Evolutionary conservation across 2,329 filamentous ascomycete species (phyloP).

Genomic region (Colletotrichum neosansevieriae): DNA sequence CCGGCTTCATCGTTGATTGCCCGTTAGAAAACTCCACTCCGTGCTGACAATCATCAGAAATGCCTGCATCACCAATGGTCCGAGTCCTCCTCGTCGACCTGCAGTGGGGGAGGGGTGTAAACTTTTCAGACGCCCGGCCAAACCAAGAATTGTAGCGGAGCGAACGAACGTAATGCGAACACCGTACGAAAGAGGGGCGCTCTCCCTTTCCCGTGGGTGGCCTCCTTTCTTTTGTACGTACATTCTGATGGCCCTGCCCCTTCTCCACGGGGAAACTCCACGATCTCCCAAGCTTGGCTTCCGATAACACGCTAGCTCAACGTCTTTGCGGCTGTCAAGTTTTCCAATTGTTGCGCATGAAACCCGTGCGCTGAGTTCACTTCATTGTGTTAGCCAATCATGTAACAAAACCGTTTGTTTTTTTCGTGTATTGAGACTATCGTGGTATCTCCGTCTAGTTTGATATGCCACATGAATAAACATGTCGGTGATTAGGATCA

Average conservation of each 20-base stretch:
- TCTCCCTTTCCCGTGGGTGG: constrained; percentile 7
- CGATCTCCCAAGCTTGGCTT: constrained; percentile 36
- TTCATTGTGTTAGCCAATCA: not conserved
- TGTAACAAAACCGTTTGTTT: not conserved
- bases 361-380: not conserved
- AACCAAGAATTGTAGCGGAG: constrained; percentile 28
- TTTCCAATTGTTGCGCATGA: not conserved
- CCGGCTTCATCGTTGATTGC: constrained; percentile 11
- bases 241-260: not conserved
- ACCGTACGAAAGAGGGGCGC: not conserved
- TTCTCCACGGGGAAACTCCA: constrained; percentile 39
- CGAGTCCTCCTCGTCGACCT: not conserved
- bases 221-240: constrained; percentile 1
- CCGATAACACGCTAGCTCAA: constrained; percentile 27
- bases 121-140: constrained; percentile 3
- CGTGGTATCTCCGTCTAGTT: not conserved
- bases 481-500: not conserved
- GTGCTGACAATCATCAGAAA: constrained; percentile 32
- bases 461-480: not conserved
- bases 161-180: not conserved
- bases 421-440: not conserved
- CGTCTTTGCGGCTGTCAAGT: constrained; percentile 5
- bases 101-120: not conserved
- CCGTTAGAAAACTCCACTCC: constrained; percentile 17
- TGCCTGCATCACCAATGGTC: constrained; percentile 34